Percentiles rank a stretch among this genome's conserved stretches.
Conservation (phyloP, 371 early-diverging fungal genomes). For the Paraphysoderma sedebokerense region DNA sequence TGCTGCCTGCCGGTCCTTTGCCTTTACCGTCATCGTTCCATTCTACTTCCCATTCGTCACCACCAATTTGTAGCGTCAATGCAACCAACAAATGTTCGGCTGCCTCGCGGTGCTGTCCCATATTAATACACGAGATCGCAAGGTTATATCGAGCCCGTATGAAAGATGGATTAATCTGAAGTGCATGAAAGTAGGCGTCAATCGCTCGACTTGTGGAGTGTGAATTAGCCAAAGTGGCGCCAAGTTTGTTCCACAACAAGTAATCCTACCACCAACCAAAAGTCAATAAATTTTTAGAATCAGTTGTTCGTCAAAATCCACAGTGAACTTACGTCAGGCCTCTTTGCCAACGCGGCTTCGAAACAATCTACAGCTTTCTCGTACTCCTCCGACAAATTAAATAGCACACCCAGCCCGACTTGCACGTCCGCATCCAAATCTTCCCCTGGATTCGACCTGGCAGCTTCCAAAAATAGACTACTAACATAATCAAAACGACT, state of each 20-base stretch:
- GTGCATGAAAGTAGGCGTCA: constrained; percentile 79
- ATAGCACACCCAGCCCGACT: constrained; percentile 81
- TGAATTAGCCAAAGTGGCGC: constrained; percentile 88
- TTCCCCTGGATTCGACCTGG: constrained; percentile 43
- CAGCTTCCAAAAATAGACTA: constrained; percentile 61
- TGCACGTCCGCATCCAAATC: constrained; percentile 78
- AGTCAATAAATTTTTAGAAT: background rate
- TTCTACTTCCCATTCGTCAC: constrained; percentile 15
- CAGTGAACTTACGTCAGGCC: constrained; percentile 47
- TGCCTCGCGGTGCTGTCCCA: constrained; percentile 73
- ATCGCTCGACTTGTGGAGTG: constrained; percentile 55
- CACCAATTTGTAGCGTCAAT: constrained; percentile 54
- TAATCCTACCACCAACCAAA: constrained; percentile 41
- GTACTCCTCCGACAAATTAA: constrained; percentile 76
- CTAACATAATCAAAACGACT: constrained; percentile 49
- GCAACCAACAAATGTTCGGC: constrained; percentile 80
- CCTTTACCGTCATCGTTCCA: constrained; percentile 13
- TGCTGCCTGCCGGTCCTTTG: constrained; percentile 3
- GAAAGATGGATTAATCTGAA: constrained; percentile 83
- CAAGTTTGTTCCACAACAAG: constrained; percentile 88
- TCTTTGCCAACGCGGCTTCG: constrained; percentile 63
- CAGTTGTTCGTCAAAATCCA: background rate
- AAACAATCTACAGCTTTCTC: constrained; percentile 93
- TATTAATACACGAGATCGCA: constrained; percentile 77
- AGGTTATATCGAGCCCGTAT: constrained; percentile 90